A percentile compares a stretch with the other conserved stretches of the same genome.
Evolutionary conservation across 108 stramenopile genomes (phyloP).

Genomic region (Nitzschia sp.): DNA sequence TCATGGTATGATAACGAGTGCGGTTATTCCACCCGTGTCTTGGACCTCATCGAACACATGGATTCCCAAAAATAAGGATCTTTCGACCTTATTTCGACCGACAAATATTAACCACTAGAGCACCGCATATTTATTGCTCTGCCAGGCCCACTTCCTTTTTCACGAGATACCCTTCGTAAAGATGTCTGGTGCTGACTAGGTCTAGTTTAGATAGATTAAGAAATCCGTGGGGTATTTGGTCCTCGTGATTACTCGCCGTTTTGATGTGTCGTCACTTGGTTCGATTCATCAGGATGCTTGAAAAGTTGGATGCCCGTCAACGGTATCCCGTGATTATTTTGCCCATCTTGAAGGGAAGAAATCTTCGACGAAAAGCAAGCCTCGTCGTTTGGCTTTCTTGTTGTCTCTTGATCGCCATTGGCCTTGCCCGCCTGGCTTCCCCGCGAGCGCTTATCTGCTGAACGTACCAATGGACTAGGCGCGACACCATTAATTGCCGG

Average conservation of each 20-base stretch:
- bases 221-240: too few species aligned
- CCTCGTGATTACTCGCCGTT: not conserved
- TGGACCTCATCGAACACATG: slow-evolving; percentile 97
- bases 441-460: not conserved
- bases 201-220: too few species aligned
- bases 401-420: not conserved
- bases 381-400: not conserved
- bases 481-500: not conserved
- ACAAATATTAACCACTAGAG: too few species aligned
- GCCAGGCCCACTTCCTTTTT: too few species aligned
- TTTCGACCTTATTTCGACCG: too few species aligned
- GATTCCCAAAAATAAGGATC: slow-evolving; percentile 36
- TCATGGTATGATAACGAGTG: slow-evolving; percentile 99
- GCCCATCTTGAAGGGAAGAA: not conserved
- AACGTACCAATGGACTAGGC: not conserved
- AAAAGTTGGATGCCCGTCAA: not conserved
- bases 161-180: too few species aligned
- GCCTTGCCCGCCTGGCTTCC: not conserved
- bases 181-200: too few species aligned
- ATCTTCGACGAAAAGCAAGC: not conserved
- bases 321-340: not conserved
- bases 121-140: too few species aligned
- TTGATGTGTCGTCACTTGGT: not conserved
- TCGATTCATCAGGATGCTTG: not conserved
- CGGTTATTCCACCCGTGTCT: slow-evolving; percentile 90